These are phyloP conservation scores for Gaultheria prostrata DNA, from an alignment of 148 eudicot genomes.

Conservation along the genomic window DNA sequence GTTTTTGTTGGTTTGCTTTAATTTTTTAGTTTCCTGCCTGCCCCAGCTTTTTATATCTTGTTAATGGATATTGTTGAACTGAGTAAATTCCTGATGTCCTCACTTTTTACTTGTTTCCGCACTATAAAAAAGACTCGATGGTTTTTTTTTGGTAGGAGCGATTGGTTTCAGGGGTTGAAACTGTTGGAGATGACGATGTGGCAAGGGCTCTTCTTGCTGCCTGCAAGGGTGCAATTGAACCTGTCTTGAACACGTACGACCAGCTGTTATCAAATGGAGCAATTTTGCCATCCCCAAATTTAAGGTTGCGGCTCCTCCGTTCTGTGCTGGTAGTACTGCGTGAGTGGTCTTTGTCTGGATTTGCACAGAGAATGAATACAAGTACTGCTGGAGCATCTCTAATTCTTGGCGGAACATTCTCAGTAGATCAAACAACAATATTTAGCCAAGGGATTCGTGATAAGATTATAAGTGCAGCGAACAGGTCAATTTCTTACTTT, in stretches of 20 bases:
- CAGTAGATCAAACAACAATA: conserved; percentile 52
- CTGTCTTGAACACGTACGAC: conserved; percentile 81
- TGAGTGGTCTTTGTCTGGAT: conserved; percentile 83
- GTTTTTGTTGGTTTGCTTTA: not conserved
- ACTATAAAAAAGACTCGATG: not conserved
- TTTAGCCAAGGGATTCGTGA: conserved; percentile 81
- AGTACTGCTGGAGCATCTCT: conserved; percentile 89
- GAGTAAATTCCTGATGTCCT: not conserved
- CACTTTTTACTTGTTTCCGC: not conserved
- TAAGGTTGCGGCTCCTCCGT: conserved; percentile 78
- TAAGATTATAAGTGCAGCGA: conserved; percentile 91
- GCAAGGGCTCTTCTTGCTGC: conserved; percentile 88
- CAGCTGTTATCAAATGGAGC: conserved; percentile 80
- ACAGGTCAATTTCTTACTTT: conserved; percentile 45
- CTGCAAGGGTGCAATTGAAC: conserved; percentile 90
- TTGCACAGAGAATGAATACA: conserved; percentile 80
- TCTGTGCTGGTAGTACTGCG: conserved; percentile 76
- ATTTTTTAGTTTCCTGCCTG: not conserved
- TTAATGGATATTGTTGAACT: conserved; percentile 9
- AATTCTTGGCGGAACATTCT: conserved; percentile 67
- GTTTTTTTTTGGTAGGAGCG: conserved; percentile 54
- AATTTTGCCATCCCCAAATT: conserved; percentile 66
- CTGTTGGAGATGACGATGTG: conserved; percentile 87
- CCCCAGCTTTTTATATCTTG: conserved; percentile 3
- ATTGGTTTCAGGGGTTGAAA: conserved; percentile 59